Evolutionary conservation across 768 basidiomycete species (phyloP).

Genomic region (Aureoboletus auriporus): DNA sequence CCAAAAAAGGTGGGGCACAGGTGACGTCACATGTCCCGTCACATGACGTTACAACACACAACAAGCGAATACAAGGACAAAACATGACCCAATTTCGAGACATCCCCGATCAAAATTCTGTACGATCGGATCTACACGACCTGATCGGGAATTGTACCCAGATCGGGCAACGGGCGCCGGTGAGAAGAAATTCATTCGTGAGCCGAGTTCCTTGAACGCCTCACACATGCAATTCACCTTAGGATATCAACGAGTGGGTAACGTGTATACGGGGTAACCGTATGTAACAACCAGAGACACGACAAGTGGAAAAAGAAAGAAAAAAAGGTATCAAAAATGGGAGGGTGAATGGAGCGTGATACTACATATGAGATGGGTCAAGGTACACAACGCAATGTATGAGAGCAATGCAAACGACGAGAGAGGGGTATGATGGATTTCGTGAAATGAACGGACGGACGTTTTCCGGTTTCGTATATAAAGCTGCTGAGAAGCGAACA

Average conservation of each 20-base stretch:
- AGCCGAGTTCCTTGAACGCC: constrained; percentile 25
- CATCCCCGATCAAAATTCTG: constrained; percentile 34
- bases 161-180: constrained; percentile 22
- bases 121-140: constrained; percentile 26
- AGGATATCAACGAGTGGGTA: constrained; percentile 34
- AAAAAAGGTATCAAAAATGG: constrained; percentile 33
- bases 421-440: constrained; percentile 31
- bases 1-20: not conserved
- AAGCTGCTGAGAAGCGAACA: constrained; percentile 29
- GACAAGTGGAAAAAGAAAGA: constrained; percentile 5
- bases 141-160: constrained; percentile 16
- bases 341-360: constrained; percentile 30
- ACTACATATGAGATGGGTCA: constrained; percentile 34
- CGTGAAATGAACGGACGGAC: constrained; percentile 32
- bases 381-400: constrained; percentile 35
- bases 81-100: constrained; percentile 13
- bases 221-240: constrained; percentile 7
- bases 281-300: constrained; percentile 27
- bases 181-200: constrained; percentile 14
- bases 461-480: constrained; percentile 34
- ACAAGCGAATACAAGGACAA: constrained; percentile 16
- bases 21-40: constrained; percentile 22
- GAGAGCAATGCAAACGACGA: constrained; percentile 36
- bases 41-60: constrained; percentile 18
- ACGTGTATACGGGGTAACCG: constrained; percentile 37